A percentile compares a stretch with the other conserved stretches of the same genome.
Evolutionary conservation across 2,329 filamentous ascomycete genomes (phyloP).

Genomic region (Colletotrichum cuscutae): DNA sequence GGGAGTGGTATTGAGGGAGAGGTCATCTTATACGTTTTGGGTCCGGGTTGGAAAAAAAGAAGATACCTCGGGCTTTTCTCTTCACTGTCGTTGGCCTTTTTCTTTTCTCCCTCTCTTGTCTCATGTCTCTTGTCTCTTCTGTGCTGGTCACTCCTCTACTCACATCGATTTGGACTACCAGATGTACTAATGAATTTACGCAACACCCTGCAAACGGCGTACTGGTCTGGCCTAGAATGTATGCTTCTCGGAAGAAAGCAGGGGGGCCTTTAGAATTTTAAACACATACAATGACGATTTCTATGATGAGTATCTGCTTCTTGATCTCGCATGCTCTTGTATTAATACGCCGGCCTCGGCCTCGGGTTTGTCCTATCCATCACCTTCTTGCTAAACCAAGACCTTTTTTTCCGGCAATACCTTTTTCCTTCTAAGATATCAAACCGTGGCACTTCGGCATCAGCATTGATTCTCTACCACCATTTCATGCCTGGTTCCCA

Average conservation of each 20-base stretch:
- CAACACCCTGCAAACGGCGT: constrained; percentile 21
- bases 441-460: too few species aligned
- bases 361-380: background rate
- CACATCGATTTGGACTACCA: constrained; percentile 1
- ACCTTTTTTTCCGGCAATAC: too few species aligned
- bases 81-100: background rate
- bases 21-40: constrained; percentile 14
- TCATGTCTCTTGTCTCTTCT: constrained; percentile 2
- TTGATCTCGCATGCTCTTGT: background rate
- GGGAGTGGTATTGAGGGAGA: background rate
- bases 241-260: background rate
- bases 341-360: background rate
- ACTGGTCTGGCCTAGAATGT: constrained; percentile 23
- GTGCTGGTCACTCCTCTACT: constrained; percentile 33
- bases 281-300: background rate
- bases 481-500: background rate
- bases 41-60: constrained; percentile 10
- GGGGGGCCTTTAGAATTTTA: constrained; percentile 2
- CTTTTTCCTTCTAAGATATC: too few species aligned
- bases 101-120: background rate
- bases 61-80: background rate
- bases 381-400: background rate
- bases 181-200: constrained; percentile 34
- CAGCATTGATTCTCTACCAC: background rate
- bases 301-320: background rate